Evolutionary conservation across 2,329 filamentous ascomycete species (phyloP), one percentile per base, ranked within the genome.

Genomic region (Epichloe elymi): DNA sequence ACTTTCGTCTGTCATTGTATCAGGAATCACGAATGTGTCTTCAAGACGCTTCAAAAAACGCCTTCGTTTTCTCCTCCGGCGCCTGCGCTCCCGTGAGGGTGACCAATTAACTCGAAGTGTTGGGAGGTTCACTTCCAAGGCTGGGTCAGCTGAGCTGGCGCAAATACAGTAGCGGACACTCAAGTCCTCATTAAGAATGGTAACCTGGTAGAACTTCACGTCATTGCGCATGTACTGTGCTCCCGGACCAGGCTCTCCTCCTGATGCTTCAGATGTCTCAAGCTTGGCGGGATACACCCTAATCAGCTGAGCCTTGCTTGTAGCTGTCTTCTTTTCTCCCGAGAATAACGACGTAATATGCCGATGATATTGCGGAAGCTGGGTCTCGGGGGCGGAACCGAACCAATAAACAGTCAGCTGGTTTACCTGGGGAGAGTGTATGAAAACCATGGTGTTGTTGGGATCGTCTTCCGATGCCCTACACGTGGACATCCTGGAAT

Each of bases 181-280:
- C 39, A 76, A 61, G 51, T 76, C 65, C 23, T 64, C 61, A 5
- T 61, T 66, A 2, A 79, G 56, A 11, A 67, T 61, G 49, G 66
- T 69, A 14, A 75, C 55, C 53, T 79, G 74, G 49, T 71, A 76
- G 55, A 77, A 75, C 19, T 64, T 63, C 2, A 71, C 58, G 3
- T 61, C 62, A 23, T 65, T 55, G 3, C 63, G 55, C 10, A 60
- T 52, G 48, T 73, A 70, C 12, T 57, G 50, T 17, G 56, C 56
- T 14, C 66, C 67, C 2, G 57, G 51, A 1, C 62, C 62, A 14
- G 51, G 41, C 0, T 56, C 40, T 6, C 50, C 41, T 8, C 50
- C 41, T 8, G 51, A 41, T 6, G 46, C 46, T 4, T 53, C 42
- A 17, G 50, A 50, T 20, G 45, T 19, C 2, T 48, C 46, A 1